Percentiles rank a stretch among this genome's conserved stretches.
Evolutionary conservation across 179 eudicot species (phyloP).

Genomic region (Amaranthus tricolor): DNA sequence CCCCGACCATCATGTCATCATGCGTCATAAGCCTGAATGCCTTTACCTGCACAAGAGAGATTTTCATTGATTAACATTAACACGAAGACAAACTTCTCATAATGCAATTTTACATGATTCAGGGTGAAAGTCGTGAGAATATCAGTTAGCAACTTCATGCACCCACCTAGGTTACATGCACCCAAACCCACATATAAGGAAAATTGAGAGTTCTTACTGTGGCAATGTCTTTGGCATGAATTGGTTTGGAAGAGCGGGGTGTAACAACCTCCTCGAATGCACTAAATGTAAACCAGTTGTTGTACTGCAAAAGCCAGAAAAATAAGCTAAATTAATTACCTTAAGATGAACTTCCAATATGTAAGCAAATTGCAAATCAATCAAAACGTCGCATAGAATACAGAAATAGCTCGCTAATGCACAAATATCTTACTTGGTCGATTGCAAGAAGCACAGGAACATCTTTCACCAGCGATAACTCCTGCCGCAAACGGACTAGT

Average conservation of each 20-base stretch:
- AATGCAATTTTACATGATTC: not conserved
- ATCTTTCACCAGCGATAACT: conserved; percentile 71
- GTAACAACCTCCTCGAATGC: conserved; percentile 73
- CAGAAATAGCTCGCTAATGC: not conserved
- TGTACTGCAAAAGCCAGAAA: conserved; percentile 55
- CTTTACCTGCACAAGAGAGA: conserved; percentile 55
- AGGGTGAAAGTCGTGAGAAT: too few species aligned
- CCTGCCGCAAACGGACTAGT: conserved; percentile 78
- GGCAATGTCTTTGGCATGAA: conserved; percentile 83
- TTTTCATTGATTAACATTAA: not conserved
- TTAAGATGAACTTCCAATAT: not conserved
- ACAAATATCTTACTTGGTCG: conserved; percentile 61
- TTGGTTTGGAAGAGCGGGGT: conserved; percentile 62
- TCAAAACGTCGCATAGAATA: conserved; percentile 8
- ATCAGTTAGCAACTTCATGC: not conserved
- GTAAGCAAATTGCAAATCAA: not conserved
- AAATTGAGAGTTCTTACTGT: conserved; percentile 40
- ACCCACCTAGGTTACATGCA: not conserved
- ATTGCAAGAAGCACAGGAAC: conserved; percentile 81
- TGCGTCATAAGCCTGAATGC: conserved; percentile 91
- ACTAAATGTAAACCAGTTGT: conserved; percentile 91
- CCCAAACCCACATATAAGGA: not conserved
- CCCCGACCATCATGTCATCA: conserved; percentile 93
- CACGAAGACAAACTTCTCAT: not conserved
- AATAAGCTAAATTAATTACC: conserved; percentile 10